phyloP scores from a whole-genome alignment of 2,329 filamentous ascomycete genomes.

The Trichoderma atrobrunneum region DNA sequence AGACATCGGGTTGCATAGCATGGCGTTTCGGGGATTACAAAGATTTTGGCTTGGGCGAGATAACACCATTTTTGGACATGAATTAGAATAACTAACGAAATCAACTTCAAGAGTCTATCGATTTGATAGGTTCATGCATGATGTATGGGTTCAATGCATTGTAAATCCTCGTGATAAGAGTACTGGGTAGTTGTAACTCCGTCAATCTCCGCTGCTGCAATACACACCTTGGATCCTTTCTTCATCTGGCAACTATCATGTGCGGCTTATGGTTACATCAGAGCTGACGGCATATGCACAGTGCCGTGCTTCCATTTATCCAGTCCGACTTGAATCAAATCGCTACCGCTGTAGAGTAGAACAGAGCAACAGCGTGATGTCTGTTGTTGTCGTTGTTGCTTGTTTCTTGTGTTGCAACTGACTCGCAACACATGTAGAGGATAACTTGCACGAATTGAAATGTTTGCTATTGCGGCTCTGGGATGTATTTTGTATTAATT shows the following conservation, averaged over 20 bases:
- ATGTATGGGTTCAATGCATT: not conserved
- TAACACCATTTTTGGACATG: not conserved
- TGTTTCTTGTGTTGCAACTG: not conserved
- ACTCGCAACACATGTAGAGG: not conserved
- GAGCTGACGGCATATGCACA: not conserved
- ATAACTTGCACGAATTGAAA: not conserved
- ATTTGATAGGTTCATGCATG: not conserved
- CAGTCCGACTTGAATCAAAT: not conserved
- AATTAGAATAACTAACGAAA: not conserved
- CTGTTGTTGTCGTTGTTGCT: not conserved
- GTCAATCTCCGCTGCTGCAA: not conserved
- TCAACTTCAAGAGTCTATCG: not conserved
- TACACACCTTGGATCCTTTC: not conserved
- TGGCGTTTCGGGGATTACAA: conserved; percentile 9
- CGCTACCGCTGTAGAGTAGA: accelerated
- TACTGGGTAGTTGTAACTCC: not conserved
- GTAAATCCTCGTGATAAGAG: no score
- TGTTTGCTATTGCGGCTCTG: not conserved
- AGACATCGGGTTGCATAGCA: conserved; percentile 4
- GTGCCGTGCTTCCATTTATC: not conserved
- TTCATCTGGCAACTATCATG: not conserved
- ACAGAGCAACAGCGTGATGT: not conserved
- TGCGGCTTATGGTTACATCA: not conserved
- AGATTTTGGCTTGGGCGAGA: not conserved
- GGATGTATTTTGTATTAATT: not conserved